These are phyloP conservation scores for Neopestalotiopsis sp. DNA, from an alignment of 2,329 filamentous ascomycete species.

Conservation along the genomic window DNA sequence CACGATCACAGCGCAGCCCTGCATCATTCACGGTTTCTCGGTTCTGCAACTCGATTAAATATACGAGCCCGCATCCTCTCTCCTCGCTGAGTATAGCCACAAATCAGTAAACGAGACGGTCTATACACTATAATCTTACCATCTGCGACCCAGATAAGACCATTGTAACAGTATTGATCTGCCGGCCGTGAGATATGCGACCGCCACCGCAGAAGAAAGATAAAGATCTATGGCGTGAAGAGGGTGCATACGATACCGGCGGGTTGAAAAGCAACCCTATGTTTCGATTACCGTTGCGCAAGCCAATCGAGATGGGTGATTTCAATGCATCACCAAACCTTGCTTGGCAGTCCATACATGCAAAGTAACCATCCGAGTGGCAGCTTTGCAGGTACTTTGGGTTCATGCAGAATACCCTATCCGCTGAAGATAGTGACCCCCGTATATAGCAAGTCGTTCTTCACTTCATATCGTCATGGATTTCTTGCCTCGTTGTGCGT, in stretches of 20 bases:
- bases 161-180: too few species aligned
- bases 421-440: neutral
- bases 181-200: too few species aligned
- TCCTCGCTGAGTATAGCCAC: too few species aligned
- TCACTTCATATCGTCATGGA: neutral
- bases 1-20: too few species aligned
- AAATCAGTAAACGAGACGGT: too few species aligned
- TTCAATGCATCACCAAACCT: neutral
- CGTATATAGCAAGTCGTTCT: neutral
- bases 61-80: too few species aligned
- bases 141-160: too few species aligned
- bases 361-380: neutral
- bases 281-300: neutral
- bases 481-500: neutral
- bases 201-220: too few species aligned
- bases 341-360: neutral
- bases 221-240: too few species aligned
- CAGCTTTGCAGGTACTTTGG: neutral
- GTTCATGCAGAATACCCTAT: neutral
- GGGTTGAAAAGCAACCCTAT: neutral
- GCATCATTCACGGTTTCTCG: too few species aligned
- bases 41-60: too few species aligned
- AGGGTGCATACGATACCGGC: neutral
- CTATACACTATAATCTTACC: too few species aligned
- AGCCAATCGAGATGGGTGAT: neutral